phyloP scores from a whole-genome alignment of 2,329 filamentous ascomycete genomes.

The Beauveria rudraprayagi region DNA sequence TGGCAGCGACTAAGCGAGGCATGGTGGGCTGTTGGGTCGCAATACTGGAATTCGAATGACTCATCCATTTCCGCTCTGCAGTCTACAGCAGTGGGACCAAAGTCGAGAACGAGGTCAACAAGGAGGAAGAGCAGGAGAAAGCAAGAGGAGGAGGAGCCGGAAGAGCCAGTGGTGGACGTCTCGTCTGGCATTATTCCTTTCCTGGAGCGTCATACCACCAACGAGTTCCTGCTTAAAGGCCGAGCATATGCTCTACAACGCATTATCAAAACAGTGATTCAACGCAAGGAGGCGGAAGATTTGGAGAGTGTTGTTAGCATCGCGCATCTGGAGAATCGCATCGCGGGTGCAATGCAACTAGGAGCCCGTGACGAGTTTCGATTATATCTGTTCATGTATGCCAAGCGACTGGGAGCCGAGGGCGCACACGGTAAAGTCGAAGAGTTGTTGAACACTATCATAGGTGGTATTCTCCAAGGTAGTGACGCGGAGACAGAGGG shows the following conservation, averaged over 20 bases:
- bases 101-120: constrained; percentile 25
- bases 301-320: constrained; percentile 90
- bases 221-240: constrained; percentile 83
- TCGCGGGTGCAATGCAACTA: constrained; percentile 79
- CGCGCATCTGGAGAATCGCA: constrained; percentile 88
- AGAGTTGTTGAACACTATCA: constrained; percentile 74
- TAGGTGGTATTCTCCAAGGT: constrained; percentile 60
- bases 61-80: constrained; percentile 77
- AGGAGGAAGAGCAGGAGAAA: constrained; percentile 18
- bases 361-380: constrained; percentile 88
- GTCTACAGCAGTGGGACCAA: constrained; percentile 57
- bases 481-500: constrained; percentile 33
- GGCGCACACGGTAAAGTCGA: constrained; percentile 83
- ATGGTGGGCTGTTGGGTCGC: constrained; percentile 96
- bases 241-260: constrained; percentile 86
- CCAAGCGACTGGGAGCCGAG: constrained; percentile 87
- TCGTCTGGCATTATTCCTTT: constrained; percentile 90
- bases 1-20: constrained; percentile 96
- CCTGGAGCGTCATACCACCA: constrained; percentile 89
- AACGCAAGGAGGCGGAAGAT: constrained; percentile 82
- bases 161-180: constrained; percentile 43
- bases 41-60: constrained; percentile 98
- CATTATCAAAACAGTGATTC: constrained; percentile 80
- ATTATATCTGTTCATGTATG: constrained; percentile 95
- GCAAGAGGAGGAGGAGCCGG: constrained; percentile 33